These are phyloP conservation scores for Torulaspora delbrueckii DNA, from an alignment of 805 yeast genomes.

Conservation along the genomic window DNA sequence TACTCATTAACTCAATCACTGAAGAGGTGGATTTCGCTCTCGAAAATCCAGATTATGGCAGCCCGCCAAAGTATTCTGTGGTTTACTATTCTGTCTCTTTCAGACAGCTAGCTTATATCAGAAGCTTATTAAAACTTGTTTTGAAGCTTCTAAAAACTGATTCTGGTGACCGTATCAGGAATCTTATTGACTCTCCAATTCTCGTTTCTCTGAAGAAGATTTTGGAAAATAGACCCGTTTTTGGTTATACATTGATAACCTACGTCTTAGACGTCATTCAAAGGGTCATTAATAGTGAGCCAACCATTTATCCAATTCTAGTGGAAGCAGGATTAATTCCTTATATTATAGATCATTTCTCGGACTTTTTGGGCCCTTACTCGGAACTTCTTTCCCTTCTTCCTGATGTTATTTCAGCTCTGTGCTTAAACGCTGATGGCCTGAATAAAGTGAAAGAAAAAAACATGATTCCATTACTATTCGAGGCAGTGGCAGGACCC, in stretches of 20 bases:
- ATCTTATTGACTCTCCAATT: constrained; percentile 80
- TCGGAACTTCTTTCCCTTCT: constrained; percentile 55
- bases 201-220: constrained; percentile 56
- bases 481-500: constrained; percentile 48
- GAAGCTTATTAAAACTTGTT: constrained; percentile 58
- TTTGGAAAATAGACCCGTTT: constrained; percentile 48
- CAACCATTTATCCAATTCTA: constrained; percentile 77
- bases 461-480: constrained; percentile 40
- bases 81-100: constrained; percentile 51
- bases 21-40: constrained; percentile 63
- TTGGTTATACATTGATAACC: constrained; percentile 64
- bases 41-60: constrained; percentile 52
- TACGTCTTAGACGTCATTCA: constrained; percentile 60
- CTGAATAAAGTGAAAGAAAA: constrained; percentile 46
- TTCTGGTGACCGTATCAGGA: constrained; percentile 78
- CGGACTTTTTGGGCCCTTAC: constrained; percentile 51
- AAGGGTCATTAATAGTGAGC: constrained; percentile 79
- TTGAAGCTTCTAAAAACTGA: constrained; percentile 62
- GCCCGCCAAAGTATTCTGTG: constrained; percentile 48
- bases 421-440: constrained; percentile 74
- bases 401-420: constrained; percentile 76
- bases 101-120: constrained; percentile 55
- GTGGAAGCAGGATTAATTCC: constrained; percentile 74
- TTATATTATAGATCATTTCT: constrained; percentile 54
- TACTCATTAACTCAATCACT: constrained; percentile 55